Base-by-base conservation (phyloP, 345 rosid species). In the Chamaenerion angustifolium region DNA sequence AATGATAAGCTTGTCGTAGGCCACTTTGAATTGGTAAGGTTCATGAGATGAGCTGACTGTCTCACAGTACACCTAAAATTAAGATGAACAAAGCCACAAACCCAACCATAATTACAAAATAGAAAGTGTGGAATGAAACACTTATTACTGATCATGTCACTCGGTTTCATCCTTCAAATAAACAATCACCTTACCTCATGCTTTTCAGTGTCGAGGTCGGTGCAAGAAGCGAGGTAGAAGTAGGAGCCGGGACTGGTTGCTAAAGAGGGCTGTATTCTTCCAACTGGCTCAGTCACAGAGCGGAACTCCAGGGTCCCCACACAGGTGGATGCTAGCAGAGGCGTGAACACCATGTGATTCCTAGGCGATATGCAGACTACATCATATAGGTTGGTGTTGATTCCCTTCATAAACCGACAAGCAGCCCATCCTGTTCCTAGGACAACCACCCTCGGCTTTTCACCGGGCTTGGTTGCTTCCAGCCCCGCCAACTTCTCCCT, bases 301-400 rank as follows among this genome's bases (percentile, higher is more conserved):
- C 96, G 77, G 55, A 92, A 92, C 62, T 87, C 98, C 18, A 87
- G 80, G 14, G 98, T 92, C 31, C 87, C 79, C 42, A 81, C 82
- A 60, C 82, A 77, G 45, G 90, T 82, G 23, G 90, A 79, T 60
- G 90, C 86, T 27, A 82, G 90, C 64, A 82, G 63, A 62, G 86
- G 86, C 25, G 88, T 83, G 65, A 80, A 80, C 12, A 83, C 93
- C 93, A 83, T 80, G 79, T 83, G 93, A 59, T 83, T 83, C 67
- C 93, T 67, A 0, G 88, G 88, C 15, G 93, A 80, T n/a, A 83
- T 59, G 59, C 93, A 83, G 61, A 76, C 93, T 51, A 62, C 56
- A 55, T 83, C 93, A 44, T 76, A 80, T 40, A 64, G 56, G 44
- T 57, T 69, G 19, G 77, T 76, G 61, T 78, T 68, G 11, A 83